Conservation (phyloP, 768 basidiomycete genomes). For the Hericium coralloides region DNA sequence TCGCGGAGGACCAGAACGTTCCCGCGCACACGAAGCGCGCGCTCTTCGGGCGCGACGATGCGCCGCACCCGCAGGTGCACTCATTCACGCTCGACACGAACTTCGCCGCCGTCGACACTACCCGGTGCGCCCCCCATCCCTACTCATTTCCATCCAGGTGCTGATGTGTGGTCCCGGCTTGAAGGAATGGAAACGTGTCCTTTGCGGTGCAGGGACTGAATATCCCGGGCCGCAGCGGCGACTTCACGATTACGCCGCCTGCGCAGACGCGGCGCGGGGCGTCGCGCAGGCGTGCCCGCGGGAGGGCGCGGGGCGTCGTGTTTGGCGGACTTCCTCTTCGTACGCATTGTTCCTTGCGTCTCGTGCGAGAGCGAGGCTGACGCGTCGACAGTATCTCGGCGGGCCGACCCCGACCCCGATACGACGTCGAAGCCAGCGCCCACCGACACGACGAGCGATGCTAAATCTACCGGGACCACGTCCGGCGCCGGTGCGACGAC, state of each 20-base stretch:
- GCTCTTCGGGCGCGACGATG: not conserved
- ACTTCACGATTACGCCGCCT: not conserved
- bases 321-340: too few species aligned
- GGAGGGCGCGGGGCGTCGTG: too few species aligned
- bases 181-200: not conserved
- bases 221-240: not conserved
- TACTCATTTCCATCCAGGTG: too few species aligned
- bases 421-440: not conserved
- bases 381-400: too few species aligned
- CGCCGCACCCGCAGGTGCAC: not conserved
- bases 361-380: too few species aligned
- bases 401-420: not conserved
- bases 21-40: not conserved
- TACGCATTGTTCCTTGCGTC: too few species aligned
- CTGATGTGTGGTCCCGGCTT: not conserved
- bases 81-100: not conserved
- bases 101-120: not conserved
- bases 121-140: not conserved
- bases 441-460: not conserved
- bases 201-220: not conserved
- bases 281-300: not conserved
- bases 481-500: not conserved
- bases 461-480: not conserved
- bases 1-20: not conserved
- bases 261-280: not conserved